Percentiles rank a stretch among this genome's conserved stretches.
Conservation (phyloP, 2,329 filamentous ascomycete genomes). For the Aspergillus intermedius region DNA sequence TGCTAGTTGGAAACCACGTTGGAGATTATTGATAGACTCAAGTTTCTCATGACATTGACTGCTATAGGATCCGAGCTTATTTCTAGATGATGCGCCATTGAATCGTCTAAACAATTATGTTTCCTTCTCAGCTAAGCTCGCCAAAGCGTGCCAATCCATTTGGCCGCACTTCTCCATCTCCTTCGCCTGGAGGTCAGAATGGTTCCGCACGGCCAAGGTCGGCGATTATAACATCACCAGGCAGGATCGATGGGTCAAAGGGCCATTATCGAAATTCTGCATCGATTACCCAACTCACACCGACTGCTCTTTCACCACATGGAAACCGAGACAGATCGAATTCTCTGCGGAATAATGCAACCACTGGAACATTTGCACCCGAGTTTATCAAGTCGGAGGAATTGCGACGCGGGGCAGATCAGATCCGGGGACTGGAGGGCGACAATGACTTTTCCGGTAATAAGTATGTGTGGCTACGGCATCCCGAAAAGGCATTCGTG, state of each 20-base stretch:
- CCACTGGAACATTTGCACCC: constrained; percentile 82
- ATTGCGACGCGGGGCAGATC: constrained; percentile 52
- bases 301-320: constrained; percentile 37
- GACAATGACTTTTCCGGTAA: constrained; percentile 99
- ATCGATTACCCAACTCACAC: constrained; percentile 56
- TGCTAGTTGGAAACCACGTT: neutral
- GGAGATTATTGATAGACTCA: neutral
- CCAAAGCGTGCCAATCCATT: constrained; percentile 79
- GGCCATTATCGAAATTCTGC: constrained; percentile 60
- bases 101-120: constrained; percentile 37
- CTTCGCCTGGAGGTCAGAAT: constrained; percentile 51
- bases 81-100: constrained; percentile 25
- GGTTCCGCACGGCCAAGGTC: constrained; percentile 61
- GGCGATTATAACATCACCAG: constrained; percentile 60
- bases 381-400: constrained; percentile 92
- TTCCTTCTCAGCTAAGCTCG: constrained; percentile 54
- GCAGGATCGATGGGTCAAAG: constrained; percentile 34
- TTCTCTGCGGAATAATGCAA: constrained; percentile 58
- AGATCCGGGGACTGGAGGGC: constrained; percentile 72
- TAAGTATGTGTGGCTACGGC: constrained; percentile 94
- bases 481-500: constrained; percentile 79
- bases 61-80: constrained; percentile 12
- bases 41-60: constrained; percentile 2
- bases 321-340: constrained; percentile 46
- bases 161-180: constrained; percentile 50